Base-by-base conservation (phyloP, 2,329 filamentous ascomycete species). In the Monosporascus sp. region DNA sequence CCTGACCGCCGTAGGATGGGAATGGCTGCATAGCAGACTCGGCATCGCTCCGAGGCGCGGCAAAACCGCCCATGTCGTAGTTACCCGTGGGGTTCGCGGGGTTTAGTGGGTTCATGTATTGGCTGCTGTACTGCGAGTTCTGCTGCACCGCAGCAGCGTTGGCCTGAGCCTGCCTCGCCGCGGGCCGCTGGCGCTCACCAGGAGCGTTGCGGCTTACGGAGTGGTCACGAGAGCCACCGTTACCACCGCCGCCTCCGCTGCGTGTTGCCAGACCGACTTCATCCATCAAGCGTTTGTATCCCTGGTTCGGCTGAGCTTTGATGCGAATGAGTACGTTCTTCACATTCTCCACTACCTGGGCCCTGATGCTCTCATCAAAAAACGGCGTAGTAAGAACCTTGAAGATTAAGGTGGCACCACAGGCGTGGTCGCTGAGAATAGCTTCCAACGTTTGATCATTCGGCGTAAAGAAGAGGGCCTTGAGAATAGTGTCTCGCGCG, bases 241-340 rank as follows among this genome's bases (percentile, higher is more conserved):
- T 72, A 11, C 73, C 69, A 37, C 72, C 69, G 45, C 66, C 63
- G 55, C 60, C 65, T 37, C 70, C 65, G 35, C 70, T 81, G 44
- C 84, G 75, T 27, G 84, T 87, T 6, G 93, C 95, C 38, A 99
- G 75, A 55, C 93, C 92, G 61, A 99, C 94, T 69, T 99, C 94
- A 65, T 99, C 94, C 94, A 99, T 99, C 55, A 99, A 75, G 50
- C 94, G 88, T 79, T 97, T 99, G 76, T 99, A 99, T 50, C 94
- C 94, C 73, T 97, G 94, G 57, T 87, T 88, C 17, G 94, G 90
- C 65, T 96, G 90, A 6, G 91, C 93, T 75, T 97, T 97, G 71
- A 97, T 87, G 64, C 88, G 88, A 37, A 93, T 74, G 37, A 99
- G 80, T 39, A 97, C 91, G 63, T 85, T 90, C 66, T 93, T 90